Conservation (phyloP, 306 rosid genomes). For the Lathyrus aphaca region DNA sequence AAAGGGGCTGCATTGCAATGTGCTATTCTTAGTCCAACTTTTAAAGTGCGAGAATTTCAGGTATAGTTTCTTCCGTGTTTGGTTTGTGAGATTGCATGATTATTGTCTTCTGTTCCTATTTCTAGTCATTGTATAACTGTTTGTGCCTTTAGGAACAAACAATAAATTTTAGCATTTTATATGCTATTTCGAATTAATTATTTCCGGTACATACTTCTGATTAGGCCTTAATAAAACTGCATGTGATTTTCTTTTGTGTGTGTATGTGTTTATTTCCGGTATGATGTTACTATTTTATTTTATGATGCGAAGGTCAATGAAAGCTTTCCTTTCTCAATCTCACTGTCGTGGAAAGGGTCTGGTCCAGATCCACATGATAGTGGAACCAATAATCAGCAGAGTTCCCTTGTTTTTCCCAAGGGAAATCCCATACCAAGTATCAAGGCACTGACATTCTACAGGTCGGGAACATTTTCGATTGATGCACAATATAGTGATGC, state of each 20-base stretch:
- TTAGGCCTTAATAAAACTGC: neutral
- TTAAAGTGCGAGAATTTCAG: slow-evolving; percentile 94
- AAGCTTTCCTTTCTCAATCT: slow-evolving; percentile 75
- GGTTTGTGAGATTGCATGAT: neutral
- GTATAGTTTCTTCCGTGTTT: slow-evolving; percentile 43
- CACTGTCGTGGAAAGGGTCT: slow-evolving; percentile 86
- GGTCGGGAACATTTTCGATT: slow-evolving; percentile 77
- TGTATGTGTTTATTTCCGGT: neutral
- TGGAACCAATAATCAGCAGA: slow-evolving; percentile 59
- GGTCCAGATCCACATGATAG: slow-evolving; percentile 71
- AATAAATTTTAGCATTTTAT: neutral
- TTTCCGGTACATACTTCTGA: neutral
- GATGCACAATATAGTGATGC: slow-evolving; percentile 71
- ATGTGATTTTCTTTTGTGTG: neutral
- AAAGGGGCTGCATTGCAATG: slow-evolving; percentile 91
- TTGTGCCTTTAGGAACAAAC: neutral
- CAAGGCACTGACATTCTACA: slow-evolving; percentile 83
- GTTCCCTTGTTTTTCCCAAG: slow-evolving; percentile 72
- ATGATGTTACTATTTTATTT: slow-evolving; percentile 11
- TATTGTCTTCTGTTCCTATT: neutral
- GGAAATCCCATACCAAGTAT: slow-evolving; percentile 81
- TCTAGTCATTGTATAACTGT: neutral
- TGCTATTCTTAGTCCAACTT: slow-evolving; percentile 94
- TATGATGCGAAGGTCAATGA: slow-evolving; percentile 72
- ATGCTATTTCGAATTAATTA: neutral